Base-by-base conservation (phyloP, 108 stramenopile species). In the Cyclotella sp. region DNA sequence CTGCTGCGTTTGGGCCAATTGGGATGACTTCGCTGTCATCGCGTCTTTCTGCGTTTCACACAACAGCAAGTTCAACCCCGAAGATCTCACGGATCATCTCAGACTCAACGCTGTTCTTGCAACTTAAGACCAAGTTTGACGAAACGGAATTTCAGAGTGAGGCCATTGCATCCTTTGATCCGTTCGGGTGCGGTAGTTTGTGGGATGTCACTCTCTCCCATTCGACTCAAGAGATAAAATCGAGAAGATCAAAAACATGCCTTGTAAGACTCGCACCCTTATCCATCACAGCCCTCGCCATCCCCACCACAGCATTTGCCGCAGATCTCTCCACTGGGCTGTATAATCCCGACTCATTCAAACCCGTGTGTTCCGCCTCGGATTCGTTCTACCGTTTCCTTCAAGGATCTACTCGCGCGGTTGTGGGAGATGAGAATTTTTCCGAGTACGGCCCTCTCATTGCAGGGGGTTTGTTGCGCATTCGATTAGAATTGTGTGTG, bases 401-500 rank as follows among this genome's bases (percentile, higher is more conserved):
- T 19, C 95, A 97, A 70, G 75, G 76, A 22, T 72, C 88, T 18
- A 89, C 92, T n/a, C 63, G 88, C 40, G 72, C 90, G 15, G 72
- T 96, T 11, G 92, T 97, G 18, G 97, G 97, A 11, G 70, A 71
- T 28, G 94, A 97, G 39, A 92, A 90, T 72, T 94, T 90, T 72
- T 66, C 86, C 4, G 95, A 97, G 68, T 97, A 95, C 78, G 93
- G 92, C 14, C 97, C 97, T 0, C 77, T 97, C 21, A 95, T 97
- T 79, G 93, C 97, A 7, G 93, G 93, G 45, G 97, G 95, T 49
- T 72, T 97, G 43, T 73, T 97, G 30, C 91, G 97, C 7, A 83
- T 97, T 27, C 91, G 97, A 47, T 69, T 97, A 52, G 97, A 97
- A 71, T 75, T 97, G 27, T 97, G 97, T 76, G 97, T 97, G 12